Evolutionary conservation across 139 green algal species (phyloP), one percentile per base, ranked within the genome.

Genomic region (Desmodesmus armatus): DNA sequence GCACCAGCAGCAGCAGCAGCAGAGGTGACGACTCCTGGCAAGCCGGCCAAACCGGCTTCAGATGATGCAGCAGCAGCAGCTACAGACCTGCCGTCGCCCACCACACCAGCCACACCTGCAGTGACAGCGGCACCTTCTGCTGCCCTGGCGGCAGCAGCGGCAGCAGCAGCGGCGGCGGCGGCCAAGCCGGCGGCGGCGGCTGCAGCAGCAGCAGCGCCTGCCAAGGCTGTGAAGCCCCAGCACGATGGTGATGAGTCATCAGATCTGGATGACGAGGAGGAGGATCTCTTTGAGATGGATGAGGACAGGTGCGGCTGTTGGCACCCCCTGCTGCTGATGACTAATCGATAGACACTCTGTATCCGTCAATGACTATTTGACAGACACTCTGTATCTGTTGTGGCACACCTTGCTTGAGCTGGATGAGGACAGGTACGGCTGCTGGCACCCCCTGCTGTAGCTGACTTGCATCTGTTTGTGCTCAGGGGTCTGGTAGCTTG

Each of bases 211-310:
- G n/a, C 33, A 78, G 69, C 23, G 23, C n/a, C 78, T 39, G 65
- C 55, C 37, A 60, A 47, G 55, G 29, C 31, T 43, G 78, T 47
- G 60, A 23, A 58, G 44, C 23, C 3, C n/a, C n/a, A 62, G 41
- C 40, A 19, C 11, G 72, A 62, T 27, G 80, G 51, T 39, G 80
- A 79, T 40, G 83, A 66, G 43, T 72, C 25, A 62, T 41, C 31
- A 70, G 29, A 74, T 35, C 51, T 80, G 69, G 43, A 83, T 6
- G 80, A 91, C 37, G 76, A 89, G 29, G 85, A 89, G 49, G 94
- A 96, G 47, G 93, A 96, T 77, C 84, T 95, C 51, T 95, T 94
- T 44, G 90, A 92, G 7, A 93, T 95, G 86, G 92, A 94, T 43
- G 93, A 96, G 89, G 91, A 92, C n/a, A 75, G 77, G 40, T 82